Percentiles rank a stretch among this genome's conserved stretches.
These are phyloP conservation scores for Alternaria arbusti DNA, from an alignment of 2,329 filamentous ascomycete species.

Conservation along the genomic window DNA sequence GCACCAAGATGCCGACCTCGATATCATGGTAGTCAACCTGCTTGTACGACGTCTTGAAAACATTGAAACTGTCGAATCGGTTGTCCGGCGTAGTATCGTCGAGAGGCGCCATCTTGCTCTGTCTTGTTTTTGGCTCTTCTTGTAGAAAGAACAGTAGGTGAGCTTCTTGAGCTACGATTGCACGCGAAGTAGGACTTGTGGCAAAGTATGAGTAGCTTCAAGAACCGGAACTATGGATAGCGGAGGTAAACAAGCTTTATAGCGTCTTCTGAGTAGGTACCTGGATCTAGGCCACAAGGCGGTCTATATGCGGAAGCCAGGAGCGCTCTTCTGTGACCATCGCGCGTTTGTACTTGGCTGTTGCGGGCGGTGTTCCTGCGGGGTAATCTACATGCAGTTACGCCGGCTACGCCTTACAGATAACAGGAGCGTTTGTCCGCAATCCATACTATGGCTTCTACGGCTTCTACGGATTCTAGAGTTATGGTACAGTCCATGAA, in stretches of 20 bases:
- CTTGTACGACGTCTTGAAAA: conserved; percentile 53
- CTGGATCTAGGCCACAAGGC: neutral
- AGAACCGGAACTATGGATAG: neutral
- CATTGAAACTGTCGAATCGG: conserved; percentile 49
- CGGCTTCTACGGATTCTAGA: neutral
- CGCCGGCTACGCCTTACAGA: neutral
- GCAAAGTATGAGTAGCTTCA: neutral
- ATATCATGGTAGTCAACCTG: conserved; percentile 47
- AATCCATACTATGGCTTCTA: neutral
- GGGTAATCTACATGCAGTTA: neutral
- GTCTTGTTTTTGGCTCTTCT: neutral
- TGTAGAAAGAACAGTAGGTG: neutral
- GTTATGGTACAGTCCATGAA: neutral
- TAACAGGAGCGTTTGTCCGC: neutral
- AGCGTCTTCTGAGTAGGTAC: neutral
- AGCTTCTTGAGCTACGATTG: neutral
- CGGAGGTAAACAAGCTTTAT: neutral
- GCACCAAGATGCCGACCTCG: conserved; percentile 48
- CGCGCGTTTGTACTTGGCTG: neutral
- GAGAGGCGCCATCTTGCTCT: neutral
- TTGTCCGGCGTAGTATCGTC: conserved; percentile 29
- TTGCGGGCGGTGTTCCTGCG: neutral
- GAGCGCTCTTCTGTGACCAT: neutral
- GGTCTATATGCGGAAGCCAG: neutral
- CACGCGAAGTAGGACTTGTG: neutral